Evolutionary conservation across 2,329 filamentous ascomycete genomes (phyloP), one percentile per base, ranked within the genome.

Genomic region (Hymenotorrendiella dingleyae): DNA sequence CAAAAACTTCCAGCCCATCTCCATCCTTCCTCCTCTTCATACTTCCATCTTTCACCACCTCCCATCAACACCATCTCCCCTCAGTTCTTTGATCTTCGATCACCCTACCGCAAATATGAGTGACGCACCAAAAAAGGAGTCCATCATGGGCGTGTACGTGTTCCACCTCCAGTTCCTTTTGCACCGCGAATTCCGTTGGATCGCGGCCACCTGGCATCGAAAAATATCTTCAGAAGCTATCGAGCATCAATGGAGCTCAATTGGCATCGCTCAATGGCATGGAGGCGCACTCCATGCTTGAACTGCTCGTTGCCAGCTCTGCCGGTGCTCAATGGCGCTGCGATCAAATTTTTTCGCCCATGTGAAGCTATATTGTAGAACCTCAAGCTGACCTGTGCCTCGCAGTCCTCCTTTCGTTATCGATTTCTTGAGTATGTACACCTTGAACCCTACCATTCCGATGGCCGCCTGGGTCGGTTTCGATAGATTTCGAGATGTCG

Each of bases 381-480:
- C 30, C 27, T 39, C 12, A 43, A 52, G 52, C 58, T 60, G 48
- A 62, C 51, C 26, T 28, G 42, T 10, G 33, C 27, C 26, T n/a
- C 40, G 49, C 54, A 64, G 94, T 84, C 86, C 58, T 45, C 58
- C 87, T 70, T 97, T 97, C 80, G 67, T 96, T 68, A 87, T 94
- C 67, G 91, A 97, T 78, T 97, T 97, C 82, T 69, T 97, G 82
- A 97, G 89, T 94, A 94, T 67, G 90, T 93, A 52, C 47, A 50
- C 43, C 50, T 54, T 45, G 24, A 36, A 22, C 22, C 42, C 30
- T 21, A 22, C 33, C 38, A 40, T 45, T 35, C n/a, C 40, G 22
- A 45, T 40, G 20, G 22, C 42, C 41, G 43, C 48, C 39, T 43
- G 30, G 40, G 44, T 50, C 30, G 34, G 26, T 14, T 34, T 16